A percentile compares a stretch with the other conserved stretches of the same genome.
Conservation (phyloP, 352 stramenopile genomes). For the Phytophthora sp. region DNA sequence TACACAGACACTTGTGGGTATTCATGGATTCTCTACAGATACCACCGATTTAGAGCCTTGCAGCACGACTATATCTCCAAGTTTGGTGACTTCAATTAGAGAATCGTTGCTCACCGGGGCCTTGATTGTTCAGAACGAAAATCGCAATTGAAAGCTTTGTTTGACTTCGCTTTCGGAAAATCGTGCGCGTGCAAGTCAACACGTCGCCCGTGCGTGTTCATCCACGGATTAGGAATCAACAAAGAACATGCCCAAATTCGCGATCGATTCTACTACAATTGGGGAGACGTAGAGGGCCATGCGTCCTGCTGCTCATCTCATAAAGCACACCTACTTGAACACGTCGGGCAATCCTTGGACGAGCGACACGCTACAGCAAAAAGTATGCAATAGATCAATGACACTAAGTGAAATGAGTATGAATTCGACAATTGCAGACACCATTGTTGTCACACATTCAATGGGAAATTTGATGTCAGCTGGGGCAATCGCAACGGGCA, state of each 20-base stretch:
- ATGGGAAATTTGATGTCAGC: constrained; percentile 44
- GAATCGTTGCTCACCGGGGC: constrained; percentile 6
- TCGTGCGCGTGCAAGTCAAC: constrained; percentile 26
- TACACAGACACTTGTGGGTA: not conserved
- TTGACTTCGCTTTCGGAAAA: constrained; percentile 17
- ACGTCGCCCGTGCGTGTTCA: constrained; percentile 39
- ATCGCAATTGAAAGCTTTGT: constrained; percentile 6
- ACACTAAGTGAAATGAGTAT: constrained; percentile 20
- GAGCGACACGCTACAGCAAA: constrained; percentile 29
- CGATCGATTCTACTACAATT: constrained; percentile 5
- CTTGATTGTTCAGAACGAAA: not conserved
- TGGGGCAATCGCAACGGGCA: constrained; percentile 35
- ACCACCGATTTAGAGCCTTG: not conserved
- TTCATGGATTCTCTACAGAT: not conserved
- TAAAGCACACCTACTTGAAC: constrained; percentile 40
- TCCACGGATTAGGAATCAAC: constrained; percentile 36
- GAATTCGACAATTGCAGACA: constrained; percentile 21
- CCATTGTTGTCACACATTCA: constrained; percentile 44
- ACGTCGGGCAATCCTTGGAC: constrained; percentile 35
- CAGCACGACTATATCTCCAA: not conserved
- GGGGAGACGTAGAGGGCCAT: not conserved
- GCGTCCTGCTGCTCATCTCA: constrained; percentile 40
- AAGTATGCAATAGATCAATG: constrained; percentile 32
- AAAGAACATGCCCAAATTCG: constrained; percentile 5
- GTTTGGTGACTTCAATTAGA: not conserved